Percentiles rank a stretch among this genome's conserved stretches.
Evolutionary conservation across 2,329 filamentous ascomycete species (phyloP).

Genomic region (Fonsecaea pedrosoi): DNA sequence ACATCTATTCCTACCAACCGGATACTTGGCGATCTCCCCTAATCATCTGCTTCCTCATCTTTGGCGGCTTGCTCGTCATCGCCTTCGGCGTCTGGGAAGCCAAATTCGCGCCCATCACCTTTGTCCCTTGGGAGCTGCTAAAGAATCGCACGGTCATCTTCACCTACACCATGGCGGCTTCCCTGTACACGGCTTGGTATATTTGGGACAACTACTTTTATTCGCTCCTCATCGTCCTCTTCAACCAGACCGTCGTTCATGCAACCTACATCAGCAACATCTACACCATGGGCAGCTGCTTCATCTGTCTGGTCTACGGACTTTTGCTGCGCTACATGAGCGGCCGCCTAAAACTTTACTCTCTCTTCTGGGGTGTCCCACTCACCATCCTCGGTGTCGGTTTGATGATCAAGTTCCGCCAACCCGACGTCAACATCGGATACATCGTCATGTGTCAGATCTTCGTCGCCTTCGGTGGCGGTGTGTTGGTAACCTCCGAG

Average conservation of each 20-base stretch:
- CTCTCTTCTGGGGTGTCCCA: conserved; percentile 56
- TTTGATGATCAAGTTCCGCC: conserved; percentile 62
- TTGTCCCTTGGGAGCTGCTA: conserved; percentile 60
- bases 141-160: conserved; percentile 37
- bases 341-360: conserved; percentile 43
- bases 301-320: too few relatives aligned
- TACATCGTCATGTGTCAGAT: conserved; percentile 62
- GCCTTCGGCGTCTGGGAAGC: conserved; percentile 62
- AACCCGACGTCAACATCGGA: conserved; percentile 54
- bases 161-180: conserved; percentile 29
- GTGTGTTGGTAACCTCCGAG: conserved; percentile 41
- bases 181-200: conserved; percentile 41
- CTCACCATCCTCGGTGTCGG: conserved; percentile 58
- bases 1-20: conserved; percentile 53
- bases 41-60: conserved; percentile 58
- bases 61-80: conserved; percentile 62
- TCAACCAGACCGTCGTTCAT: conserved; percentile 30
- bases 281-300: conserved; percentile 51
- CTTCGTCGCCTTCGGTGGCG: conserved; percentile 56
- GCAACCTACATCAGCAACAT: conserved; percentile 51
- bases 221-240: conserved; percentile 26
- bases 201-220: conserved; percentile 40
- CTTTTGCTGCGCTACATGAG: too few relatives aligned
- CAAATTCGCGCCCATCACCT: conserved; percentile 58
- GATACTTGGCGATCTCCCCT: conserved; percentile 52